Evolutionary conservation across 2,329 filamentous ascomycete species (phyloP).

Genomic region (Penicillium thymicola): DNA sequence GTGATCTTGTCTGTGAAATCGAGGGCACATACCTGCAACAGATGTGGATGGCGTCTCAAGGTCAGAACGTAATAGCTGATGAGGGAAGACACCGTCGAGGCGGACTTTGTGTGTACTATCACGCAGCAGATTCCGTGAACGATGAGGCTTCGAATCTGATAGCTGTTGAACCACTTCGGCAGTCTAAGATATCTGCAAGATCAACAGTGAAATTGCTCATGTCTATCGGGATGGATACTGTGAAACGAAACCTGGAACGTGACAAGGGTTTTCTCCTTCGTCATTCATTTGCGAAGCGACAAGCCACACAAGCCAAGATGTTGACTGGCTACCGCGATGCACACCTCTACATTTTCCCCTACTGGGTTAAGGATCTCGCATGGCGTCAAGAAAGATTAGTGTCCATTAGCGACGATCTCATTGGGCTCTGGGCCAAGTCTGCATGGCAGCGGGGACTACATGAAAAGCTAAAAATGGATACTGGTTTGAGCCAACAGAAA

Average conservation of each 20-base stretch:
- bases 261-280: neutral
- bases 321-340: neutral
- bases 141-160: neutral
- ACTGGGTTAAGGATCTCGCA: neutral
- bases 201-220: neutral
- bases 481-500: neutral
- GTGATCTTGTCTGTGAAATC: conserved; percentile 2
- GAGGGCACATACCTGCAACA: neutral
- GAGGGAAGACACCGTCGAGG: neutral
- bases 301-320: neutral
- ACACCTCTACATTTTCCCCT: conserved; percentile 2
- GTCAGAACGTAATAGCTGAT: neutral
- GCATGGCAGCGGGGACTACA: neutral
- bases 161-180: neutral
- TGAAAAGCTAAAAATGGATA: neutral
- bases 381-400: neutral
- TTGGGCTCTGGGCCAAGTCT: conserved; percentile 1
- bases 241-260: neutral
- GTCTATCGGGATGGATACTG: neutral
- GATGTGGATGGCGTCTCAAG: neutral
- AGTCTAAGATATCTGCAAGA: neutral
- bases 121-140: neutral
- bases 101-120: neutral
- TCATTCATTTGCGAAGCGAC: neutral
- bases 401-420: neutral